Evolutionary conservation across 495 filamentous ascomycete species (phyloP).

Genomic region (Neurospora sp.): DNA sequence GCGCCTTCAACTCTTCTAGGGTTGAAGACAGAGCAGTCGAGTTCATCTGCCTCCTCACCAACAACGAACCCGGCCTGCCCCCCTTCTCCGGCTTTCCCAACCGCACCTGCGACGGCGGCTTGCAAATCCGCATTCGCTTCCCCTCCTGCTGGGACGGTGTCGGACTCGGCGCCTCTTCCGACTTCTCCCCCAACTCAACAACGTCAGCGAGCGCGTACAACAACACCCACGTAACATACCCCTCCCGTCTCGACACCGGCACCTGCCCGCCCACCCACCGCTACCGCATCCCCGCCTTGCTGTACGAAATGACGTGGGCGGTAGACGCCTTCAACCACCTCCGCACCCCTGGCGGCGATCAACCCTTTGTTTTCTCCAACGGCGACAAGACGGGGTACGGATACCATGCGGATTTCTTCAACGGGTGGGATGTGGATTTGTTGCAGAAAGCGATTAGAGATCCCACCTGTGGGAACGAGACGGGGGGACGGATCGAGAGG

Average conservation of each 20-base stretch:
- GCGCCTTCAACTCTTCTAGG: constrained; percentile 23
- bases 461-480: constrained; percentile 33
- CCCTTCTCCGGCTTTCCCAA: constrained; percentile 27
- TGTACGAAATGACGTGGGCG: constrained; percentile 54
- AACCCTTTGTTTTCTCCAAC: constrained; percentile 48
- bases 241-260: constrained; percentile 35
- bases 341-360: constrained; percentile 17
- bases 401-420: constrained; percentile 52
- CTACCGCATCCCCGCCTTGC: constrained; percentile 45
- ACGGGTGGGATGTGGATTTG: constrained; percentile 51
- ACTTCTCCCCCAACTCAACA: not conserved
- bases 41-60: constrained; percentile 36
- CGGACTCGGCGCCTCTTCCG: constrained; percentile 32
- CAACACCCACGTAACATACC: constrained; percentile 49
- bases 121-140: constrained; percentile 67
- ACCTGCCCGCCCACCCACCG: constrained; percentile 46
- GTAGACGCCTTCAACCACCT: constrained; percentile 39
- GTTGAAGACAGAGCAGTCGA: constrained; percentile 35
- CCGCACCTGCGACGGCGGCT: constrained; percentile 44
- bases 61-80: constrained; percentile 30
- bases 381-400: constrained; percentile 34
- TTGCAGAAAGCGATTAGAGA: constrained; percentile 39
- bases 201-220: constrained; percentile 32
- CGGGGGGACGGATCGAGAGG: constrained; percentile 21
- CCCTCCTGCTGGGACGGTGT: constrained; percentile 69